A percentile compares a stretch with the other conserved stretches of the same genome.
Conservation (phyloP, 192 early-diverging fungal species). For the Coemansia sp. region DNA sequence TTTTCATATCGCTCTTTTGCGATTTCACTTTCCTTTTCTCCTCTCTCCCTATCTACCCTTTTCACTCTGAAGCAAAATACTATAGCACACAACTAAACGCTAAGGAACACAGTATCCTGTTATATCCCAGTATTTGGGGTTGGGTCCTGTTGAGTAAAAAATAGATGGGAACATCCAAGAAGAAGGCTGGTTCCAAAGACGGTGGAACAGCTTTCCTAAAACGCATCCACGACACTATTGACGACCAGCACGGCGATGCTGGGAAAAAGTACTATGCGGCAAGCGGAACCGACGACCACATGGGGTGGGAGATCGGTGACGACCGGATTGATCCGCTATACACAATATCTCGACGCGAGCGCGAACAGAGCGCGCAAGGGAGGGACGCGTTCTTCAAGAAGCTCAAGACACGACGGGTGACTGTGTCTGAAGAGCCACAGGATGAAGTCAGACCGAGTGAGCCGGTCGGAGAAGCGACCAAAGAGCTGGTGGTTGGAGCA, state of each 20-base stretch:
- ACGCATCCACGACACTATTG: slow-evolving; percentile 18
- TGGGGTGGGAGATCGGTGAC: slow-evolving; percentile 31
- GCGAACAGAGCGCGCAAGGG: slow-evolving; percentile 19
- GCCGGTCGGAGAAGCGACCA: not conserved
- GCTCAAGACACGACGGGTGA: slow-evolving; percentile 22
- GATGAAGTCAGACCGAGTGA: not conserved
- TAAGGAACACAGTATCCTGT: too few species aligned
- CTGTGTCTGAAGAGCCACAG: not conserved
- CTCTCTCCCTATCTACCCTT: too few species aligned
- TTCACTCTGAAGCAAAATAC: too few species aligned
- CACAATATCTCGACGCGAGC: slow-evolving; percentile 35
- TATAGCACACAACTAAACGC: too few species aligned
- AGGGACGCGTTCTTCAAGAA: slow-evolving; percentile 43
- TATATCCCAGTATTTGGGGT: too few species aligned
- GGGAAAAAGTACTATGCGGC: slow-evolving; percentile 19
- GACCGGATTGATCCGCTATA: slow-evolving; percentile 42
- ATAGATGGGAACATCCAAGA: not conserved
- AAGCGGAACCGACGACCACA: slow-evolving; percentile 34
- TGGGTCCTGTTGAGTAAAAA: not conserved
- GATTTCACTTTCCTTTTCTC: not conserved
- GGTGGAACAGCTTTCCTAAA: slow-evolving; percentile 25
- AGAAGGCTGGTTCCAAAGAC: slow-evolving; percentile 2
- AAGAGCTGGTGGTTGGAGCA: not conserved
- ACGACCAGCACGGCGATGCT: not conserved
- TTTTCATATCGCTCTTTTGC: not conserved